Base-by-base conservation (phyloP, 1,284 basidiomycete genomes). In the Bondarzewia mesenterica region DNA sequence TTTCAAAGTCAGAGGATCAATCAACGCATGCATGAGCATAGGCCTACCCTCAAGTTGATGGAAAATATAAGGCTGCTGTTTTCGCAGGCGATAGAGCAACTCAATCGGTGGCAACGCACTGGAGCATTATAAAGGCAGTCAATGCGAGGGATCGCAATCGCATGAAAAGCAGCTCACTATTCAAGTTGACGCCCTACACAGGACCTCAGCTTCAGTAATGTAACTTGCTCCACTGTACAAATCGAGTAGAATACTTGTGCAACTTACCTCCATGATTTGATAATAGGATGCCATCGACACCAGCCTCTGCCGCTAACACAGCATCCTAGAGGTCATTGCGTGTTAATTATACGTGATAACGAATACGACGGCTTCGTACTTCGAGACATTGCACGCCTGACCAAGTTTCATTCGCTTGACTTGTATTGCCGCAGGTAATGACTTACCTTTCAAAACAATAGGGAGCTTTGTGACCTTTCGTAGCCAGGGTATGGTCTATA, bases 211-310 rank as follows among this genome's bases (percentile, higher is more conserved):
- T n/a, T n/a, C n/a, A n/a, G n/a, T n/a, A n/a, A n/a, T n/a, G n/a
- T n/a, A n/a, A n/a, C n/a, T n/a, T n/a, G n/a, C n/a, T n/a, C n/a
- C n/a, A n/a, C n/a, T n/a, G n/a, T n/a, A n/a, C n/a, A n/a, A n/a
- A 5, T 42, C 8, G 42, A 14, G 18, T 42, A 56, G 16, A 49
- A 59, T 23, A 61, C 48, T 18, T 63, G 50, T 5, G 62, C 10
- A 52, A 59, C 79, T 57, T 62, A 81, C 93, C 92, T 51, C 91
- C 92, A 58, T 95, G 93, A 58, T 96, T 96, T 4, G 89, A 90
- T n/a, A 93, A 66, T 23, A 96, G 74, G 48, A 97, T 87, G 5
- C 90, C 93, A 52, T 90, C 85, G 16, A 87, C 80, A 4, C 93
- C 91, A 12, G 81, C 80, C 60, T 96, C 87, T n/a, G 79, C 85